Conservation (phyloP, 768 basidiomycete species). For the Pleurotus pulmonarius region DNA sequence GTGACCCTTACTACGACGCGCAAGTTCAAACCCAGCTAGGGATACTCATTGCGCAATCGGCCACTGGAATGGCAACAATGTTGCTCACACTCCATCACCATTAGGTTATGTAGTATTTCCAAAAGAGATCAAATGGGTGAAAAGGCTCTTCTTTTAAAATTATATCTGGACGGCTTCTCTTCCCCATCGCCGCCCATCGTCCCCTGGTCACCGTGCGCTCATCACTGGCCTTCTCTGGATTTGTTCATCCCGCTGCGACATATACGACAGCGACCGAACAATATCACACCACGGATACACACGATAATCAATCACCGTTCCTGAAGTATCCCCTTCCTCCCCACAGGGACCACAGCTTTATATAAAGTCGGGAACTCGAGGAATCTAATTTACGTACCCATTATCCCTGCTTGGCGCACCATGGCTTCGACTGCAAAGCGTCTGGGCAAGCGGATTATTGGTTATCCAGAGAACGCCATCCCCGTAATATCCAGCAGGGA, state of each 20-base stretch:
- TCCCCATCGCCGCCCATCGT: too few relatives aligned
- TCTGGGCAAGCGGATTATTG: slow-evolving; percentile 54
- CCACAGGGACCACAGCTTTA: neutral
- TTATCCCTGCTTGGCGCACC: neutral
- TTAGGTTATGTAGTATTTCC: neutral
- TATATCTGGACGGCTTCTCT: too few relatives aligned
- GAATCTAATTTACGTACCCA: neutral
- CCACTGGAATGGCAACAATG: neutral
- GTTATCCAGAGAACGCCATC: slow-evolving; percentile 54
- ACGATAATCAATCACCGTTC: neutral
- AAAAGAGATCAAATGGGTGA: neutral
- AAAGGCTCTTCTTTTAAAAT: too few relatives aligned
- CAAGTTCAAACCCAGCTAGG: neutral
- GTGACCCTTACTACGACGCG: too few relatives aligned
- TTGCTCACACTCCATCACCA: slow-evolving; percentile 6
- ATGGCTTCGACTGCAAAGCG: slow-evolving; percentile 33
- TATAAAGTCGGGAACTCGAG: neutral
- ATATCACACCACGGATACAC: neutral
- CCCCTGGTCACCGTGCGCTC: too few relatives aligned
- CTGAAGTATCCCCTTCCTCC: neutral
- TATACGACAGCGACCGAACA: neutral
- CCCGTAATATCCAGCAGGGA: slow-evolving; percentile 58
- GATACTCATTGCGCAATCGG: slow-evolving; percentile 4
- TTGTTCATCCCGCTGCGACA: neutral
- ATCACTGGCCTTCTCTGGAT: too few relatives aligned